A percentile compares a stretch with the other conserved stretches of the same genome.
Conservation (phyloP, 129 eudicot genomes). For the Flaveria brownii region DNA sequence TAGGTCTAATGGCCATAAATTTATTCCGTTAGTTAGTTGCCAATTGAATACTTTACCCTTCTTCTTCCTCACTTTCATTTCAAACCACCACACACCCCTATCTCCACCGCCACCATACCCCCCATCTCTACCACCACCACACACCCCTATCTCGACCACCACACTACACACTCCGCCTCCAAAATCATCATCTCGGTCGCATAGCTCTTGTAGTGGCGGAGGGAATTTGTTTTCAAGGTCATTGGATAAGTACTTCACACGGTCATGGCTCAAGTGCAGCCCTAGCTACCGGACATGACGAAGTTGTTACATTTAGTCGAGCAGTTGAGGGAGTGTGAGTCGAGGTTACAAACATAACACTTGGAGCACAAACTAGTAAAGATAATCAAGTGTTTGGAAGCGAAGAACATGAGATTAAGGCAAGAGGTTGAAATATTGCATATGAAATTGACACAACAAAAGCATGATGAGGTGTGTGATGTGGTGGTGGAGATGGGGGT, state of each 20-base stretch:
- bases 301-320: constrained; percentile 79
- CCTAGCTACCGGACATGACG: constrained; percentile 78
- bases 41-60: too few species aligned
- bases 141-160: too few species aligned
- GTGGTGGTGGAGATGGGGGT: too few species aligned
- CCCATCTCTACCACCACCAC: too few species aligned
- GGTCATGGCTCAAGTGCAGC: constrained; percentile 91
- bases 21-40: too few species aligned
- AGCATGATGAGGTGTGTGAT: constrained; percentile 10
- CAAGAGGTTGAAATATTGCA: constrained; percentile 66
- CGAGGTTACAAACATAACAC: constrained; percentile 59
- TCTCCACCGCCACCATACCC: too few species aligned
- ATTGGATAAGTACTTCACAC: constrained; percentile 78
- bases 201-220: too few species aligned
- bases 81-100: too few species aligned
- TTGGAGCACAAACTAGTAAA: constrained; percentile 56
- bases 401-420: constrained; percentile 57
- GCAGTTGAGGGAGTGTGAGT: constrained; percentile 69
- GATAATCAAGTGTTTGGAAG: constrained; percentile 58
- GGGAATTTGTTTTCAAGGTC: constrained; percentile 49
- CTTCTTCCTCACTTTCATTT: too few species aligned
- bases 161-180: too few species aligned
- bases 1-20: too few species aligned
- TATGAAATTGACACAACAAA: constrained; percentile 47
- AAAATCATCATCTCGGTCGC: constrained; percentile 19